These are phyloP conservation scores for Beauveria brongniartii DNA, from an alignment of 2,329 filamentous ascomycete species.

Conservation along the genomic window DNA sequence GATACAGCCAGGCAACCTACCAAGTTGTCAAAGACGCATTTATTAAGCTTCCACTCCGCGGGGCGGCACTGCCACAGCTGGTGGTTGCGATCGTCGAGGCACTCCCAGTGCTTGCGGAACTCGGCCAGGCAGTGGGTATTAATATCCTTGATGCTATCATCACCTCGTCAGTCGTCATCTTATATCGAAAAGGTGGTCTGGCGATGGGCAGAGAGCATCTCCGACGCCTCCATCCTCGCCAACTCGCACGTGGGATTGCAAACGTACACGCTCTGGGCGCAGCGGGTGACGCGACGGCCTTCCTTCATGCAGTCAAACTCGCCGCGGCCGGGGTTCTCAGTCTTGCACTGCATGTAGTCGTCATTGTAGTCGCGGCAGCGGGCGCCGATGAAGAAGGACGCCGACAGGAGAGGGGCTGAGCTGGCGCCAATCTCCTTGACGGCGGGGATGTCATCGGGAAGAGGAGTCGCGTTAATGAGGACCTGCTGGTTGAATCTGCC, in stretches of 20 bases:
- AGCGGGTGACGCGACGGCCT: conserved; percentile 91
- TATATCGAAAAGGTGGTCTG: not conserved
- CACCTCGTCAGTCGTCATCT: not conserved
- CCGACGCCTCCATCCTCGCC: not conserved
- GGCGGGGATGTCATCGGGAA: conserved; percentile 83
- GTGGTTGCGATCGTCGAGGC: conserved; percentile 95
- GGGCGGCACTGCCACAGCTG: conserved; percentile 92
- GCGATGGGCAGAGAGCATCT: not conserved
- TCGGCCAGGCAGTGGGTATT: conserved; percentile 88
- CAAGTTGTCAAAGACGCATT: conserved; percentile 91
- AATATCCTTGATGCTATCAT: conserved; percentile 74
- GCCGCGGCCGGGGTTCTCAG: conserved; percentile 79
- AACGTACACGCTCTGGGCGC: conserved; percentile 89
- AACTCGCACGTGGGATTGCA: not conserved
- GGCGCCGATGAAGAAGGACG: conserved; percentile 93
- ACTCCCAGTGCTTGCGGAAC: conserved; percentile 92
- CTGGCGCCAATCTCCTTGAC: conserved; percentile 90
- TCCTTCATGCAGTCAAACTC: conserved; percentile 95
- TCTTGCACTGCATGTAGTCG: conserved; percentile 99
- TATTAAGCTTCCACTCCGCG: conserved; percentile 82
- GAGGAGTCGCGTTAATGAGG: conserved; percentile 92
- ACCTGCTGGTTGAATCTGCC: conserved; percentile 85
- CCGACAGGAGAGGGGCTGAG: conserved; percentile 85
- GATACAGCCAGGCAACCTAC: conserved; percentile 45
- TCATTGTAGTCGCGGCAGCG: conserved; percentile 94